Evolutionary conservation across 129 eudicot genomes (phyloP).

Genomic region (Apium graveolens): DNA sequence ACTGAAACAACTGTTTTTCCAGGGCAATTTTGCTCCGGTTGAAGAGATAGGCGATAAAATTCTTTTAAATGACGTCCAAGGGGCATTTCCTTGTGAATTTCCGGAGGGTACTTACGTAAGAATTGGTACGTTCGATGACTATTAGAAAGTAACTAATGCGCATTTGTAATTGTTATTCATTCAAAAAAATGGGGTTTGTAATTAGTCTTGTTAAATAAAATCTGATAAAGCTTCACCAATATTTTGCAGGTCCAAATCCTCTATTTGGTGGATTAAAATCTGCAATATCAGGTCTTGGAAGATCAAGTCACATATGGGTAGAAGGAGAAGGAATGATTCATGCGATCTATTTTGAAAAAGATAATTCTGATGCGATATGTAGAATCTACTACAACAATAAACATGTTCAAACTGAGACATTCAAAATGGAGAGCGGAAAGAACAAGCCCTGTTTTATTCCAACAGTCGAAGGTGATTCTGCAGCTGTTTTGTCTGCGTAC

Average conservation of each 20-base stretch:
- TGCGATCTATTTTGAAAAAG: conserved; percentile 48
- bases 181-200: too few species aligned
- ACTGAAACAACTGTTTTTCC: background rate
- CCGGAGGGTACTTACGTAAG: conserved; percentile 61
- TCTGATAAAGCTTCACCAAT: background rate
- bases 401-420: conserved; percentile 56
- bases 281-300: conserved; percentile 49
- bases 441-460: conserved; percentile 62
- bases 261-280: conserved; percentile 64
- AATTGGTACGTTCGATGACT: conserved; percentile 36
- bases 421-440: conserved; percentile 35
- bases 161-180: too few species aligned
- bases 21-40: conserved; percentile 55
- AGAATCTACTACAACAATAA: conserved; percentile 41
- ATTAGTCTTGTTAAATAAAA: background rate
- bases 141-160: too few species aligned
- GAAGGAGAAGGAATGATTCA: conserved; percentile 95
- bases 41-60: conserved; percentile 39
- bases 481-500: conserved; percentile 47
- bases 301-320: conserved; percentile 60
- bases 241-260: conserved; percentile 57
- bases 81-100: conserved; percentile 45
- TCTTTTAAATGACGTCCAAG: conserved; percentile 22
- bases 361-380: conserved; percentile 32
- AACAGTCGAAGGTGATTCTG: conserved; percentile 58